phyloP scores from a whole-genome alignment of 345 rosid species.

The Litchi chinensis region DNA sequence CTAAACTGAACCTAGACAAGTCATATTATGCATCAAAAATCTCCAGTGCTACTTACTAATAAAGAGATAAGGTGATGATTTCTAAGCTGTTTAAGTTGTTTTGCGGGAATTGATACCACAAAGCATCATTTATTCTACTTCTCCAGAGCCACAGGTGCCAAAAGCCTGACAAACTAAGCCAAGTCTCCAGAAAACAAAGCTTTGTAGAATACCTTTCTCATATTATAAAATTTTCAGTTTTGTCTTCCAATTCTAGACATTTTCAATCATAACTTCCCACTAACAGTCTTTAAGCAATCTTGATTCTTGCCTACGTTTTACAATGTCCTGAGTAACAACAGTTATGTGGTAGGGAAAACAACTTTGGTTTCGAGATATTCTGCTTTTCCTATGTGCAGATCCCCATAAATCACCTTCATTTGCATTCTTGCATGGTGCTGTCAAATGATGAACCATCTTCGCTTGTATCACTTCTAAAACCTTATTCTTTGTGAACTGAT shows the following conservation, averaged over 20 bases:
- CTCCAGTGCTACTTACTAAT: not conserved
- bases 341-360: not conserved
- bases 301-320: not conserved
- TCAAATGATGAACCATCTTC: too few relatives aligned
- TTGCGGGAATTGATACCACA: not conserved
- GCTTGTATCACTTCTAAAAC: not conserved
- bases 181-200: not conserved
- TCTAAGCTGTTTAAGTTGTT: not conserved
- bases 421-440: not conserved
- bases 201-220: not conserved
- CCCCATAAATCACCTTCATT: not conserved
- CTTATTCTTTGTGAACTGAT: not conserved
- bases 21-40: not conserved
- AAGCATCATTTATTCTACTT: not conserved
- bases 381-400: not conserved
- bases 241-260: not conserved
- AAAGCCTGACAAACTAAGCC: not conserved
- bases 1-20: slow-evolving; percentile 4
- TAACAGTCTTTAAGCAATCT: not conserved
- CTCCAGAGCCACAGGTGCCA: not conserved
- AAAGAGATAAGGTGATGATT: not conserved
- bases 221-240: not conserved
- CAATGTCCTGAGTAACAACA: not conserved
- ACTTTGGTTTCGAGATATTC: slow-evolving; percentile 1
- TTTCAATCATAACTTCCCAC: not conserved